phyloP scores from a whole-genome alignment of 73 alveolate genomes.

The Tetrahymena elliotti region DNA sequence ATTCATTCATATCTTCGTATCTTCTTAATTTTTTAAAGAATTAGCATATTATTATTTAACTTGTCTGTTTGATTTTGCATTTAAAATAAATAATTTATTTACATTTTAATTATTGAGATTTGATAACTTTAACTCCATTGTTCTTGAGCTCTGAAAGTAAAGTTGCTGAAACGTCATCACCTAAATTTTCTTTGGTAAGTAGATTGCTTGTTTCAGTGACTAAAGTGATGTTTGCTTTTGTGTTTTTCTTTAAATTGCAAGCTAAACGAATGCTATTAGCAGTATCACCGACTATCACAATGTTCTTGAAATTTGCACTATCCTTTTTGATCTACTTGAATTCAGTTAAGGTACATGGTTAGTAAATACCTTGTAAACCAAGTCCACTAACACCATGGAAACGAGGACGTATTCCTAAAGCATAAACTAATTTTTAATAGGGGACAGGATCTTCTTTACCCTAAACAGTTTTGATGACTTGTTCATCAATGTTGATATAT shows the following conservation, averaged over 20 bases:
- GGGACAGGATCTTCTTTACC: neutral
- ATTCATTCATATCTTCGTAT: neutral
- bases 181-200: neutral
- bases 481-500: neutral
- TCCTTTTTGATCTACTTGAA: neutral
- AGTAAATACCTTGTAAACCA: neutral
- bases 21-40: neutral
- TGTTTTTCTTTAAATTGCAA: neutral
- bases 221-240: neutral
- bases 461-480: neutral
- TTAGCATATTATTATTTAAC: neutral
- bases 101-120: neutral
- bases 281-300: neutral
- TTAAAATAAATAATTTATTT: neutral
- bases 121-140: neutral
- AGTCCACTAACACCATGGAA: neutral
- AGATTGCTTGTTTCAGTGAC: neutral
- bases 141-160: neutral
- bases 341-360: neutral
- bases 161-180: neutral
- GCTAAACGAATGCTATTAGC: neutral
- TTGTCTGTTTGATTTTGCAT: neutral
- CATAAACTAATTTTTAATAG: neutral
- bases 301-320: neutral
- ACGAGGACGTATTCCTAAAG: neutral